Evolutionary conservation across 768 basidiomycete species (phyloP), one percentile per base, ranked within the genome.

Genomic region (Pisolithus sp.): DNA sequence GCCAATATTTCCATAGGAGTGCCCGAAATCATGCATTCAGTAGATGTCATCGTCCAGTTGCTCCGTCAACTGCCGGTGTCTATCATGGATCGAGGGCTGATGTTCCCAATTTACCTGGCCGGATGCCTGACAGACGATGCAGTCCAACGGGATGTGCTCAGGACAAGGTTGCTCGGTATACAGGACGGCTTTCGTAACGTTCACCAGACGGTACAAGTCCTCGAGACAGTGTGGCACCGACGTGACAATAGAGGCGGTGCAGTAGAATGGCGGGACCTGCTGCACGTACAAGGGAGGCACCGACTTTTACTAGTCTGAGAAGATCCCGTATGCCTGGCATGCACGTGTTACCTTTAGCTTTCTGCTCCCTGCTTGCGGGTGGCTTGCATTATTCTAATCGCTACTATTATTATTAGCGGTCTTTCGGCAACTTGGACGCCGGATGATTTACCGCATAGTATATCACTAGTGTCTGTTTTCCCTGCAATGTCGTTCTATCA

Each of bases 21-120:
- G 23, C 77, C 82, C 46, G 88, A 90, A 65, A 87, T 92, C 57
- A 70, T 64, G 50, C 68, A 72, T 38, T 80, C 78, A 8, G 80
- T 86, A 28, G 76, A 78, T 24, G 64, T 61, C 40, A 76, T 88
- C 45, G 70, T 80, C 48, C 76, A 77, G 42, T 68, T 76, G 20
- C 62, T 89, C 50, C 69, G 72, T 51, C 76, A 77, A 57, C 63
- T 89, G 48, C 77, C 76, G 24, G 67, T 79, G 39, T 81, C 82
- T 15, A 73, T 78, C 52, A 66, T 80, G 40, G 89, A 92, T 65
- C 79, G 85, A 51, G 75, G 78, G 7, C 66, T 89, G 39, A 72
- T 87, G 20, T 85, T 89, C 67, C 87, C 89, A 26, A 76, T 88
- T 50, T 84, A 81, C 63, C 71, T 92, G 39, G 81, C 83, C 28